Evolutionary conservation across 768 basidiomycete species (phyloP).

Genomic region (Kwoniella europaea): DNA sequence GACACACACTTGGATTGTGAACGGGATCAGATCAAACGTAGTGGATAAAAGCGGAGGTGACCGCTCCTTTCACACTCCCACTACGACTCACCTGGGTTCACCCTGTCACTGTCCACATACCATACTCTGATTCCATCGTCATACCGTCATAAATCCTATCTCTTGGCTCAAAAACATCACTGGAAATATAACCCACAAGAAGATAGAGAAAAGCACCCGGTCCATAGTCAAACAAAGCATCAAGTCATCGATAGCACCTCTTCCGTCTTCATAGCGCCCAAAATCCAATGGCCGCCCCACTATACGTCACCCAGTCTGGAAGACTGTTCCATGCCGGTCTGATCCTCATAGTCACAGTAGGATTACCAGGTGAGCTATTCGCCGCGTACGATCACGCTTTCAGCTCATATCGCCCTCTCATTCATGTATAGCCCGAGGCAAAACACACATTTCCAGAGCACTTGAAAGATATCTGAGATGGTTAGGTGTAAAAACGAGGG

Average conservation of each 20-base stretch:
- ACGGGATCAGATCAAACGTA: background rate
- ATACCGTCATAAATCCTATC: background rate
- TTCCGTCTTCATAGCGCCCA: too few species aligned
- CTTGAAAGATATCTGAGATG: slow-evolving; percentile 96
- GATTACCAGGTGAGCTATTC: slow-evolving; percentile 67
- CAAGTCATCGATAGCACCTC: too few species aligned
- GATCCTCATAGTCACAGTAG: slow-evolving; percentile 89
- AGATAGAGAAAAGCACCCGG: too few species aligned
- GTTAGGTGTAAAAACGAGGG: slow-evolving; percentile 96
- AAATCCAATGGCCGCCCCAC: slow-evolving; percentile 79
- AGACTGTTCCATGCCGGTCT: slow-evolving; percentile 74
- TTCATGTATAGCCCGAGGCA: slow-evolving; percentile 70
- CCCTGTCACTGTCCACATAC: background rate
- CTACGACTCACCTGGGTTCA: background rate
- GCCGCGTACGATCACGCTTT: background rate
- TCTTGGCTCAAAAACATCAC: background rate
- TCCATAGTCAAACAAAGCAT: too few species aligned
- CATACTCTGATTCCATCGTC: background rate
- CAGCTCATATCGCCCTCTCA: slow-evolving; percentile 4
- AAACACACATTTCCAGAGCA: slow-evolving; percentile 94
- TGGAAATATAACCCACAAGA: background rate
- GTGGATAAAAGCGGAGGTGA: background rate
- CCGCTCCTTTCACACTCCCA: background rate
- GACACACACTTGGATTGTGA: background rate
- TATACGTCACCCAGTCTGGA: slow-evolving; percentile 80